Evolutionary conservation across 2,329 filamentous ascomycete genomes (phyloP), one percentile per base, ranked within the genome.

Genomic region (Colletotrichum simmondsii): DNA sequence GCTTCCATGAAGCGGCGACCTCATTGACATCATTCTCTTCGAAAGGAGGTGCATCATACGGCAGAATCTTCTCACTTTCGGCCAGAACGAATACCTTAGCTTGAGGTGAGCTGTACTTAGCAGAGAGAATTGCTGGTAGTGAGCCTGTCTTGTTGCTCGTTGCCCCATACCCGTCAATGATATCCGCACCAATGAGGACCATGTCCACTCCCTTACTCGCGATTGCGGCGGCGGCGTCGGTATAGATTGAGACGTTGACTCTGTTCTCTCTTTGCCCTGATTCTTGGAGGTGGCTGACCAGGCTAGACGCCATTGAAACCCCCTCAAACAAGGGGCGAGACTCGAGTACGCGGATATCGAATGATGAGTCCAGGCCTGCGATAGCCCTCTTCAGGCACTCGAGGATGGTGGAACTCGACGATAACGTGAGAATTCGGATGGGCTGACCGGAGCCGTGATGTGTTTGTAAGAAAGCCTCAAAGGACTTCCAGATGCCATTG

Each of bases 101-200:
- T 0, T 72, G 72, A 0, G 86, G 84, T 4, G 85, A 84, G 3
- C 88, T 79, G 62, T 87, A 79, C 65, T 85, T 89, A 8, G 89
- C 87, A 62, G 87, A 85, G 1, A 93, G 82, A 0, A 90, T 85
- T 1, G 89, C 86, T 1, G 90, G 87, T 7, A 93, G 80, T 1
- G 90, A 92, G 0, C 92, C 92, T 0, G 87, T 90, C 80, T 93
- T 94, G 80, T 93, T 94, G 79, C 87, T 90, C 22, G 93, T 88
- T 35, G 89, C 87, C 2, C 91, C 92, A 1, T 82, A 78, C 0
- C 82, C 78, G 14, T 88, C 87, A 67, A 94, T 90, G 5, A 89
- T 83, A 77, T 94, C 92, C 2, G 91, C 91, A 1, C 92, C 92
- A 1, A 94, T 82, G 4, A 94, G 80, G 2, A 94, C 81, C 1